phyloP scores from a whole-genome alignment of 1,284 basidiomycete genomes.

The Ceratobasidium sp. region DNA sequence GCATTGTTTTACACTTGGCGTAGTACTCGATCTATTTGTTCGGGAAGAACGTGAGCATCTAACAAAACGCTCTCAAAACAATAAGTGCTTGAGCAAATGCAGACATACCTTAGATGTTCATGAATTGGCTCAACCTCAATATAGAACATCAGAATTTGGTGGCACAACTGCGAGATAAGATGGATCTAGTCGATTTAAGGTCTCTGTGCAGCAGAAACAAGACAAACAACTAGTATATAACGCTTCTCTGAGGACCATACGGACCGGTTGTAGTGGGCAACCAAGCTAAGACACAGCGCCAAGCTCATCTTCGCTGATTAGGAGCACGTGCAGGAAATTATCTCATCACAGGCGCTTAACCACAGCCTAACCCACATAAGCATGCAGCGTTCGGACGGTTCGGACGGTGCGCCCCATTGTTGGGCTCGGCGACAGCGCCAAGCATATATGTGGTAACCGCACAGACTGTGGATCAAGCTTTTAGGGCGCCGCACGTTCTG shows the following conservation, averaged over 20 bases:
- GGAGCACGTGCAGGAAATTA: conserved; percentile 27
- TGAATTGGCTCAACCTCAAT: conserved; percentile 97
- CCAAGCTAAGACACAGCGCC: not conserved
- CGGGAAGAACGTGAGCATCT: conserved; percentile 91
- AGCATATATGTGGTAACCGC: no score
- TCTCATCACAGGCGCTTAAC: not conserved
- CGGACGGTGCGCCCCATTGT: no score
- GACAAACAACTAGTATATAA: not conserved
- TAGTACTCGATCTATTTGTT: conserved; percentile 91
- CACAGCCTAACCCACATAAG: no score
- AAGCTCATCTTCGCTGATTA: not conserved
- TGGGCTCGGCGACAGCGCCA: no score
- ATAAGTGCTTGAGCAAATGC: not conserved
- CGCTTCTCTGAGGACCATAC: not conserved
- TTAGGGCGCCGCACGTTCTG: no score
- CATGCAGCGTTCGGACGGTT: no score
- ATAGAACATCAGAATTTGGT: conserved; percentile 3
- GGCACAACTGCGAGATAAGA: not conserved
- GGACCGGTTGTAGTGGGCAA: not conserved
- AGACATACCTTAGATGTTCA: conserved; percentile 91
- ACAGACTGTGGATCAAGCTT: no score
- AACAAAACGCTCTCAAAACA: not conserved
- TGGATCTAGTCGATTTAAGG: not conserved
- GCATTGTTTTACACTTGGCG: conserved; percentile 94
- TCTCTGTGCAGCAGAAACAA: not conserved